Conservation (phyloP, 108 stramenopile genomes). For the Fistulifera pelliculosa region DNA sequence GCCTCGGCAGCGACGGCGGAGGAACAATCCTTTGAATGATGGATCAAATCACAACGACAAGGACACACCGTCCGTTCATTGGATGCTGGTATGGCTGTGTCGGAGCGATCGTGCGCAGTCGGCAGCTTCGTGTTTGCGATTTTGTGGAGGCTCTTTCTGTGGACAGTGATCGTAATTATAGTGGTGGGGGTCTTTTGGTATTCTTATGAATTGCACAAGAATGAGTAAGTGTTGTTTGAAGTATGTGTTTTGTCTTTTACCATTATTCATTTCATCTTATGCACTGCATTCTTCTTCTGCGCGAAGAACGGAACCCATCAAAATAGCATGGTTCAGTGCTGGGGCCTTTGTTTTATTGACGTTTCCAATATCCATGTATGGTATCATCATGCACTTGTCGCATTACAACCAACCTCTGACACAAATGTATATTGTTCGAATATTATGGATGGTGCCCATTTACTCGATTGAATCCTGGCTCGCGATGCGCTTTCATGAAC, state of each 20-base stretch:
- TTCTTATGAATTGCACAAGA: constrained; percentile 64
- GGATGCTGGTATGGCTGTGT: no score
- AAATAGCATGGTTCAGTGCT: constrained; percentile 84
- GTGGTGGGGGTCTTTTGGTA: constrained; percentile 64
- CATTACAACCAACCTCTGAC: constrained; percentile 85
- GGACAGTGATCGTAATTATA: constrained; percentile 46
- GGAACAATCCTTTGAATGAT: no score
- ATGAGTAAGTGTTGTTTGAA: constrained; percentile 33
- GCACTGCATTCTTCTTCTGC: background rate
- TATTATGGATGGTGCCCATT: constrained; percentile 92
- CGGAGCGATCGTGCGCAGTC: background rate
- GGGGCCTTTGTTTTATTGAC: constrained; percentile 84
- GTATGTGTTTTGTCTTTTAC: background rate
- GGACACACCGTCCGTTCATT: no score
- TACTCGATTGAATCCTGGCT: constrained; percentile 81
- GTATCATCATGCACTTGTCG: constrained; percentile 75
- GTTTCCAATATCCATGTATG: constrained; percentile 81
- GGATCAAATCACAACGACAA: no score
- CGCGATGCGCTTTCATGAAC: constrained; percentile 67
- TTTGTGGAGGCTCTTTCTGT: constrained; percentile 56
- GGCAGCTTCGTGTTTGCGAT: constrained; percentile 60
- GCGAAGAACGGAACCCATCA: constrained; percentile 62
- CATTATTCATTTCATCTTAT: background rate
- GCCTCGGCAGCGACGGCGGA: no score
- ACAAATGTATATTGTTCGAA: constrained; percentile 80